Percentiles rank a stretch among this genome's conserved stretches.
phyloP scores from a whole-genome alignment of 805 yeast genomes.

The Kuraishia hungarica region DNA sequence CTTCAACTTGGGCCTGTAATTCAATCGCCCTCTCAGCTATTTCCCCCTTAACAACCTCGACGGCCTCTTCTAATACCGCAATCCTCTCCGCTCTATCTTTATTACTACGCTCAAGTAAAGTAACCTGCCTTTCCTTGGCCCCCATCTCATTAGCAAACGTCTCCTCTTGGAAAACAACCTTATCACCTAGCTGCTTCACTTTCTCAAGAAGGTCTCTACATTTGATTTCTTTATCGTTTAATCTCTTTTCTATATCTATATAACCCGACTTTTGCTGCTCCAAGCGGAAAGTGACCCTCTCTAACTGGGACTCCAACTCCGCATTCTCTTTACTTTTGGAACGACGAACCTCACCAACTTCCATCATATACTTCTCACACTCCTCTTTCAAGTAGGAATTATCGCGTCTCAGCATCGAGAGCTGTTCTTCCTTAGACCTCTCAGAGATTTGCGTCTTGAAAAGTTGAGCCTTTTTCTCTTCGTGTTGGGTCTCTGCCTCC shows the following conservation, averaged over 20 bases:
- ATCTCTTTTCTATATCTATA: constrained; percentile 24
- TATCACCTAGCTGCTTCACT: constrained; percentile 38
- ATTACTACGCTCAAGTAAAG: constrained; percentile 44
- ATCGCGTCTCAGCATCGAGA: constrained; percentile 21
- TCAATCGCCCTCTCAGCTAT: constrained; percentile 27
- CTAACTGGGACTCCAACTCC: constrained; percentile 25
- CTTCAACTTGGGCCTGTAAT: constrained; percentile 27
- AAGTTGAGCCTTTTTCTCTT: constrained; percentile 15
- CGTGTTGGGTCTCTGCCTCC: constrained; percentile 17
- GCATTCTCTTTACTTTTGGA: constrained; percentile 21
- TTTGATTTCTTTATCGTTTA: constrained; percentile 26
- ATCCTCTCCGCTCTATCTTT: constrained; percentile 45
- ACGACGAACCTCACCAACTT: constrained; percentile 18
- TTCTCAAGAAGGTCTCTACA: constrained; percentile 35
- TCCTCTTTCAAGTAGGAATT: constrained; percentile 27
- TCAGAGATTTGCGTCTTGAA: constrained; percentile 17
- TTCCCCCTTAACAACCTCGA: constrained; percentile 30
- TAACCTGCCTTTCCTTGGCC: constrained; percentile 52
- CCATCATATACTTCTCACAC: constrained; percentile 17
- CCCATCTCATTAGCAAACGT: constrained; percentile 49
- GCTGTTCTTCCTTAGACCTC: constrained; percentile 19
- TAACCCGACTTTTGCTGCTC: constrained; percentile 16
- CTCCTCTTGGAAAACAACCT: constrained; percentile 32
- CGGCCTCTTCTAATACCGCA: constrained; percentile 38
- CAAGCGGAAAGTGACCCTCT: constrained; percentile 23